Evolutionary conservation across 2,329 filamentous ascomycete species (phyloP), one percentile per base, ranked within the genome.

Genomic region (Xylariaceae sp.): DNA sequence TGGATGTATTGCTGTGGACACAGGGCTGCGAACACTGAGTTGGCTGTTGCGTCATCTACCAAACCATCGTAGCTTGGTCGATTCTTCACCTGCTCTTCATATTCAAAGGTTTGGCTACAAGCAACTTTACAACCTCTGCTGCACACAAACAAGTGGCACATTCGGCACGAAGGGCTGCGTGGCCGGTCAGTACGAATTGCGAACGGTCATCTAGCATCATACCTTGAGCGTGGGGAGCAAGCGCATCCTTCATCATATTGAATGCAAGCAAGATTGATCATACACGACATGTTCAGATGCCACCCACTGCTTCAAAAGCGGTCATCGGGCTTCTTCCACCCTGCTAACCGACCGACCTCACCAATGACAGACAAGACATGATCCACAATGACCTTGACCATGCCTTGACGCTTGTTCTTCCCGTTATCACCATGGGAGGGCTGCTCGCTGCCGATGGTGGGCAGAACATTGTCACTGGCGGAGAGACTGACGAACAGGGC

Each of bases 401-500:
- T 82, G 5, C 84, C 84, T 62, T 86, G 82, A 13, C 82, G 77
- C 64, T 75, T 78, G 51, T 66, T 71, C 66, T 77, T 79, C 50
- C 73, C 73, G 46, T 75, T 72, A 5, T 71, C 68, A 19, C 74
- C 74, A 12, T 71, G 73, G 9, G 73, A 68, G 2, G 80, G 78
- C 47, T 79, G 76, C 58, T 91, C 88, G 44, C 83, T 90, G 12
- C 90, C 90, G 81, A 97, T 97, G 7, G 87, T 95, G 0, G 94
- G 94, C 47, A 99, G 74, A 3, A 97, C 90, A 66, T 97, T 97
- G 67, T 99, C 94, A 49, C 91, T 90, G 0, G 94, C 94, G 16
- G 90, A 96, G 40, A 99, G 73, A 64, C 89, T 96, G 46, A 99
- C 93, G 66, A 99, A 99, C 13, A 99, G 79, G 14, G 92, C 86